Evolutionary conservation across 1,284 basidiomycete genomes (phyloP).

Genomic region (Cronartium quercuum): DNA sequence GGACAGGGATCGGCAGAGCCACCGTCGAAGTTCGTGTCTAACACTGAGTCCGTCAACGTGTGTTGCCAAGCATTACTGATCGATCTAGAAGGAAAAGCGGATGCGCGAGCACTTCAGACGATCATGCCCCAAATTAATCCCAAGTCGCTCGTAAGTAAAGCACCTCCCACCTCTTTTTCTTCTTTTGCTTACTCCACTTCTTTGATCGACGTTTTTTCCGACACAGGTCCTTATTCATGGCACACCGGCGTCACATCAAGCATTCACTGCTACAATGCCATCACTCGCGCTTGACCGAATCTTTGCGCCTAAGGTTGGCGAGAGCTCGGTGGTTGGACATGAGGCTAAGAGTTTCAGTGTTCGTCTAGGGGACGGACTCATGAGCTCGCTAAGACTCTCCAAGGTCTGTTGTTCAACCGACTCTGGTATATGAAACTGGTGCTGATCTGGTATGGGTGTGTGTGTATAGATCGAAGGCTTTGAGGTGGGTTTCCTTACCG

Average conservation of each 20-base stretch:
- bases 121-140: slow-evolving; percentile 95
- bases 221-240: slow-evolving; percentile 79
- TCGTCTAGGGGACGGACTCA: slow-evolving; percentile 78
- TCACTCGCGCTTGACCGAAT: slow-evolving; percentile 79
- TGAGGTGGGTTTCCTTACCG: slow-evolving; percentile 84
- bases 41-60: slow-evolving; percentile 66
- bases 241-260: slow-evolving; percentile 59
- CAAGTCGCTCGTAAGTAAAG: slow-evolving; percentile 68
- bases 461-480: slow-evolving; percentile 81
- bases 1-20: slow-evolving; percentile 57
- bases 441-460: background rate
- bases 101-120: slow-evolving; percentile 91
- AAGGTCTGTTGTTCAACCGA: slow-evolving; percentile 56
- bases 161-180: background rate
- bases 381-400: slow-evolving; percentile 76
- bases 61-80: slow-evolving; percentile 80
- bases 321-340: slow-evolving; percentile 82
- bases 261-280: slow-evolving; percentile 68
- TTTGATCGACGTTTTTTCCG: background rate
- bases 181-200: background rate
- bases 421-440: background rate
- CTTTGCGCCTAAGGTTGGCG: slow-evolving; percentile 66
- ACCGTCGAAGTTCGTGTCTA: slow-evolving; percentile 83
- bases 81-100: slow-evolving; percentile 91
- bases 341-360: slow-evolving; percentile 92